These are phyloP conservation scores for Musa itinerans DNA, from an alignment of 176 grass and related monocot genomes.

Conservation along the genomic window DNA sequence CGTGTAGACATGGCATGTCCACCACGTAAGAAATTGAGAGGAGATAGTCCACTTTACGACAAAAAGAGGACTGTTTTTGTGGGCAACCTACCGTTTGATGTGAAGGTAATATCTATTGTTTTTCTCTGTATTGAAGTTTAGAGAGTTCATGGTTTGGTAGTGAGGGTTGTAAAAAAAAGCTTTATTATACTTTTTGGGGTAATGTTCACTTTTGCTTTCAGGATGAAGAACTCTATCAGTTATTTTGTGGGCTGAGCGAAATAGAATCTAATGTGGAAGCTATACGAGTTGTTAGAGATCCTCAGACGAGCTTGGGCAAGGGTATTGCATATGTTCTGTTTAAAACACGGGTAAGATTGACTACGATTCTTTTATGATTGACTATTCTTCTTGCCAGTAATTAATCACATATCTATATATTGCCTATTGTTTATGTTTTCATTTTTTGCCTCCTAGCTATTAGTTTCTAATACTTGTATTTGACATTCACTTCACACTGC, in stretches of 20 bases:
- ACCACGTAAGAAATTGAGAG: conserved; percentile 74
- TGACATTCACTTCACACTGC: too few relatives aligned
- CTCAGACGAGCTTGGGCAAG: conserved; percentile 71
- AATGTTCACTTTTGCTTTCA: conserved; percentile 26
- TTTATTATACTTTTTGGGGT: not conserved
- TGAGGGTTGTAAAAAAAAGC: not conserved
- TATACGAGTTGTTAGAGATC: conserved; percentile 82
- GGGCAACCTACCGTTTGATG: conserved; percentile 92
- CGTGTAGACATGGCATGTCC: conserved; percentile 83
- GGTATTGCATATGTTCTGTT: conserved; percentile 90
- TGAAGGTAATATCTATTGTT: conserved; percentile 39
- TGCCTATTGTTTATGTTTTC: too few relatives aligned
- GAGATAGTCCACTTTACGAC: conserved; percentile 78
- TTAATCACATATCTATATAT: not conserved
- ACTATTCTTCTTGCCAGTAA: not conserved
- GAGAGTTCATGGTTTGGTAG: not conserved
- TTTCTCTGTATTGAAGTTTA: not conserved
- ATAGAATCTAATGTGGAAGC: conserved; percentile 63
- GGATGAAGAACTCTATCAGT: conserved; percentile 93
- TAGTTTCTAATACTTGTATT: too few relatives aligned
- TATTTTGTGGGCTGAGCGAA: conserved; percentile 55
- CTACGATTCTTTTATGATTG: not conserved
- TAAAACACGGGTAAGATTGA: conserved; percentile 79
- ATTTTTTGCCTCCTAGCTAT: too few relatives aligned
- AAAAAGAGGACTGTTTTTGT: conserved; percentile 89